Evolutionary conservation across 2,329 filamentous ascomycete species (phyloP), one percentile per base, ranked within the genome.

Genomic region (Aureobasidium sp.): DNA sequence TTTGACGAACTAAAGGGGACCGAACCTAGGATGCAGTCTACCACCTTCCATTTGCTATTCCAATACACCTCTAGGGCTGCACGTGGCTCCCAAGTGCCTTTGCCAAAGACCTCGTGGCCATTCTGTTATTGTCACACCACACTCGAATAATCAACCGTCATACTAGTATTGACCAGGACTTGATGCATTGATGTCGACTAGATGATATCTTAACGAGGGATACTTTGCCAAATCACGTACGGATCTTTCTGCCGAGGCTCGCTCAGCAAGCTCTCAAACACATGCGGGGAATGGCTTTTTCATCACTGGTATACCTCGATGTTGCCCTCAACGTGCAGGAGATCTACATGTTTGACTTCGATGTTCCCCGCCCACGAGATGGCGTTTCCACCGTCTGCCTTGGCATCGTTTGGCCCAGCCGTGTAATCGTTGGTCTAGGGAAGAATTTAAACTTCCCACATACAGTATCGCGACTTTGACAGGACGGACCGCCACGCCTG

Each of bases 261-360:
- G 41, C 5, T 45, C 14, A n/a, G n/a, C 2, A 25, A 17, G 14
- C 8, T 16, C 21, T 22, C n/a, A n/a, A 12, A 4, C n/a, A 11
- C 12, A 44, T 30, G 25, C 40, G 40, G 40, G 40, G 40, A 8
- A 10, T 44, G 41, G 22, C 22, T 32, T 45, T 17, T 29, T 19
- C 3, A 10, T 19, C 10, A 29, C 14, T 17, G 6, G 17, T 12
- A 29, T 8, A 12, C 7, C 7, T 12, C 27, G 27, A 12, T 8
- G 27, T 29, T 2, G 2, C 12, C 12, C 27, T 24, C 41, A n/a
- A 12, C 4, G n/a, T 22, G 11, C 2, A 21, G 21, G 27, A 34
- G 41, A 34, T 34, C 41, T 45, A 45, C 29, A 19, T 6, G 27
- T 45, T 45, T 45, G 41, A 34, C 41, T 45, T 45, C 12, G 19